Conservation (phyloP, 139 green algal genomes). For the Chlorella sp. region DNA sequence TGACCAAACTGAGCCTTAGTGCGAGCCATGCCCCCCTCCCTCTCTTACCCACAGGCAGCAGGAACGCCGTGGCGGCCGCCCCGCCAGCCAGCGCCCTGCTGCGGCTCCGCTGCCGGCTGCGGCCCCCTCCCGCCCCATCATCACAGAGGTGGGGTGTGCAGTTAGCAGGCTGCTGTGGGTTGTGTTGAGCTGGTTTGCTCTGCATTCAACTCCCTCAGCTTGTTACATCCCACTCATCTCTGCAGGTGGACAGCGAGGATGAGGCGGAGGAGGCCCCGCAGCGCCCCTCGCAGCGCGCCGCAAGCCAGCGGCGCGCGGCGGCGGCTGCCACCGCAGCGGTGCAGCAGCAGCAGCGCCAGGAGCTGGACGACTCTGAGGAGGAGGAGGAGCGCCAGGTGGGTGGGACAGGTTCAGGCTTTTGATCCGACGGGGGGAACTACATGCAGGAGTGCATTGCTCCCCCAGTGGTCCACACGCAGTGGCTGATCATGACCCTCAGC, state of each 20-base stretch:
- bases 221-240: no score
- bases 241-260: slow-evolving; percentile 13
- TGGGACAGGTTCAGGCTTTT: no score
- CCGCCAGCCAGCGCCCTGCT: slow-evolving; percentile 17
- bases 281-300: not conserved
- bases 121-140: slow-evolving; percentile 17
- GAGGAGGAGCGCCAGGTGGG: slow-evolving; percentile 7
- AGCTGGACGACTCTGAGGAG: not conserved
- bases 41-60: not conserved
- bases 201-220: no score
- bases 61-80: not conserved
- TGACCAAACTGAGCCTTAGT: not conserved
- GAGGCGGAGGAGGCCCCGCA: slow-evolving; percentile 2
- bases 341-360: not conserved
- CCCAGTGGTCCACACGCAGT: no score
- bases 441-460: no score
- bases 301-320: not conserved
- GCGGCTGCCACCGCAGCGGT: not conserved
- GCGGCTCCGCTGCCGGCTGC: not conserved
- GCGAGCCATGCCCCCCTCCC: not conserved
- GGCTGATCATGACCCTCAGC: no score
- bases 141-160: slow-evolving; percentile 14
- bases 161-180: no score
- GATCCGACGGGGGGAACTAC: no score
- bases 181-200: no score